Evolutionary conservation across 805 yeast species (phyloP).

Genomic region (Sugiyamaella boreocaroliniensis): DNA sequence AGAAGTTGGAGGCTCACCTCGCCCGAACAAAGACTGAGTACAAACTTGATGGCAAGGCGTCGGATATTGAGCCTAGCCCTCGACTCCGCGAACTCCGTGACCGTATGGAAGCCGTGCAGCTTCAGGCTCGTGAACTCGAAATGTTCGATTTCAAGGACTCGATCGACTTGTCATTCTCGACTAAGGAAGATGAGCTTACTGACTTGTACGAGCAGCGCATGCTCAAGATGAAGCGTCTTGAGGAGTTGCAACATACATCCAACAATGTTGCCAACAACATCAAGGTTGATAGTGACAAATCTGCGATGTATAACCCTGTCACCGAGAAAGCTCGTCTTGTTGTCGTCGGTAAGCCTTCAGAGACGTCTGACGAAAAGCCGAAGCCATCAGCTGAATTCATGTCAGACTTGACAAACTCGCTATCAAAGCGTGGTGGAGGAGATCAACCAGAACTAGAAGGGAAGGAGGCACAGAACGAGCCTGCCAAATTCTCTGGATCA

Average conservation of each 20-base stretch:
- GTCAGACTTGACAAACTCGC: constrained; percentile 9
- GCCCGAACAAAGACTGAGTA: constrained; percentile 34
- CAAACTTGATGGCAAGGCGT: constrained; percentile 35
- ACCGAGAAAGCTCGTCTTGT: constrained; percentile 21
- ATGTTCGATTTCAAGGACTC: constrained; percentile 76
- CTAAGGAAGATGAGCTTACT: constrained; percentile 7
- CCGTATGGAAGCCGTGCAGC: constrained; percentile 77
- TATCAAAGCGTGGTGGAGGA: neutral
- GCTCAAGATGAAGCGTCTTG: constrained; percentile 59
- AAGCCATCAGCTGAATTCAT: constrained; percentile 5
- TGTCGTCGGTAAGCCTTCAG: constrained; percentile 17
- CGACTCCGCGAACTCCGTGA: constrained; percentile 68
- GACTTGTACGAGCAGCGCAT: constrained; percentile 50
- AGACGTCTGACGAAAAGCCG: neutral
- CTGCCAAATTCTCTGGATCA: constrained; percentile 13
- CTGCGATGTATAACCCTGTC: constrained; percentile 17
- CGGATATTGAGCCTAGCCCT: constrained; percentile 66
- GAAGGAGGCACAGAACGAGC: neutral
- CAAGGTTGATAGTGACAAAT: constrained; percentile 4
- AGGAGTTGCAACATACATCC: constrained; percentile 60
- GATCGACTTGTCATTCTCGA: constrained; percentile 31
- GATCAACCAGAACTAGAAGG: neutral
- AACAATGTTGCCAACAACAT: constrained; percentile 49
- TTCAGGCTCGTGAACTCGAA: constrained; percentile 79
- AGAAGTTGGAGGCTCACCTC: constrained; percentile 28